phyloP scores from a whole-genome alignment of 2,329 filamentous ascomycete genomes.

The Trichoderma sp. region DNA sequence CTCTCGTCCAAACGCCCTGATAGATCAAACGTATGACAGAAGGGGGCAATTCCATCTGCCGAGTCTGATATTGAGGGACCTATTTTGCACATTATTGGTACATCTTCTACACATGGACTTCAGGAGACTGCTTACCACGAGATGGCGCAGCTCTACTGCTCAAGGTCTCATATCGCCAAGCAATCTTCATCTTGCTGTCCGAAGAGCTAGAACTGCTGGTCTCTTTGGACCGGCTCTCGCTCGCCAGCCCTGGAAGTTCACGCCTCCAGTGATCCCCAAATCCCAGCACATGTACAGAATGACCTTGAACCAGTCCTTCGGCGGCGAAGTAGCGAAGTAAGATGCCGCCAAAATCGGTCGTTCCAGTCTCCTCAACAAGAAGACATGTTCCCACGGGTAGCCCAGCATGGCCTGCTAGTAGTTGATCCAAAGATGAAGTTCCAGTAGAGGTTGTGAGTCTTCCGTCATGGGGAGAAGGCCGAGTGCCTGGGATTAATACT shows the following conservation, averaged over 20 bases:
- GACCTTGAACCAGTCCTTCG: slow-evolving; percentile 87
- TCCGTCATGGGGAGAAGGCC: slow-evolving; percentile 86
- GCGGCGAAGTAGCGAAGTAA: slow-evolving; percentile 86
- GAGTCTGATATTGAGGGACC: slow-evolving; percentile 20
- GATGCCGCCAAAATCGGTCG: slow-evolving; percentile 87
- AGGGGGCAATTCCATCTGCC: slow-evolving; percentile 35
- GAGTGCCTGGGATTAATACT: slow-evolving; percentile 50
- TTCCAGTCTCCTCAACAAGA: slow-evolving; percentile 82
- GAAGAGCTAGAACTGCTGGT: slow-evolving; percentile 38
- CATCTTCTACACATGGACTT: neutral
- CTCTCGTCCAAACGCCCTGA: slow-evolving; percentile 57
- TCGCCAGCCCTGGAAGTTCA: slow-evolving; percentile 72
- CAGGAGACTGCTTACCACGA: slow-evolving; percentile 6
- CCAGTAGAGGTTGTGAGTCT: slow-evolving; percentile 88
- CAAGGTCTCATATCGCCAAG: slow-evolving; percentile 90
- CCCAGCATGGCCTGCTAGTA: slow-evolving; percentile 83
- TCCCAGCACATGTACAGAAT: slow-evolving; percentile 82
- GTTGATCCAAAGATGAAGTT: slow-evolving; percentile 75
- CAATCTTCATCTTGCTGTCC: slow-evolving; percentile 93
- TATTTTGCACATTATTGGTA: neutral
- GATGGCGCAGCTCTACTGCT: slow-evolving; percentile 47
- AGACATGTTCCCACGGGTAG: slow-evolving; percentile 77
- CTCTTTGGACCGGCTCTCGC: slow-evolving; percentile 38
- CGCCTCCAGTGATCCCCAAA: slow-evolving; percentile 75
- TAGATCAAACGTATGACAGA: slow-evolving; percentile 73